Evolutionary conservation across 768 basidiomycete genomes (phyloP).

Genomic region (Podaxis sp.): DNA sequence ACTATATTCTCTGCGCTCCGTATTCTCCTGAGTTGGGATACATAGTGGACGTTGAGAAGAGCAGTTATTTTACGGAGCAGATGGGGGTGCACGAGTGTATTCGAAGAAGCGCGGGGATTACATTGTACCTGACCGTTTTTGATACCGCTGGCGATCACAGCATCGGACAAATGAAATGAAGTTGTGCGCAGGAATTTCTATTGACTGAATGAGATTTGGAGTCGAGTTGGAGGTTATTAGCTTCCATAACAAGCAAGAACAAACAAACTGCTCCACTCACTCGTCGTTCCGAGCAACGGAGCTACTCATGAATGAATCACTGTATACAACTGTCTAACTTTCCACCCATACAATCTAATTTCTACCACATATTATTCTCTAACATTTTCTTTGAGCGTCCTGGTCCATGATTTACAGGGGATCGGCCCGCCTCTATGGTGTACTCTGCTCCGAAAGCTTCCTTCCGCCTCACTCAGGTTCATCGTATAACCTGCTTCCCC

Average conservation of each 20-base stretch:
- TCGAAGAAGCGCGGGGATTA: no score
- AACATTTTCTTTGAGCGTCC: background rate
- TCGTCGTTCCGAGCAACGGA: background rate
- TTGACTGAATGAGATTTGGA: background rate
- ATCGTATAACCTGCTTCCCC: background rate
- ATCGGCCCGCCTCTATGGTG: conserved; percentile 7
- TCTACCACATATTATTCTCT: background rate
- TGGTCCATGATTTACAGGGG: conserved; percentile 3
- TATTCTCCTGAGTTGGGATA: no score
- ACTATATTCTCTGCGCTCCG: no score
- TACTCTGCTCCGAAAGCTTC: conserved; percentile 1
- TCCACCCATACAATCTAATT: background rate
- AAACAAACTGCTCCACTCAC: background rate
- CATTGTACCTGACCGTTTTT: no score
- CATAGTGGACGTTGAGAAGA: no score
- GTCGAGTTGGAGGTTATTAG: background rate
- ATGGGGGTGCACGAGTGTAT: no score
- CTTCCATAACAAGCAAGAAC: background rate
- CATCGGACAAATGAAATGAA: background rate
- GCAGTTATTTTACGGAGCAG: no score
- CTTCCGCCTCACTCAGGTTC: background rate
- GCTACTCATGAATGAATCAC: background rate
- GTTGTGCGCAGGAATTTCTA: background rate
- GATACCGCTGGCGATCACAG: no score
- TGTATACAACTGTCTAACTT: background rate